Base-by-base conservation (phyloP, 495 filamentous ascomycete genomes). In the Aspergillus asperescens region DNA sequence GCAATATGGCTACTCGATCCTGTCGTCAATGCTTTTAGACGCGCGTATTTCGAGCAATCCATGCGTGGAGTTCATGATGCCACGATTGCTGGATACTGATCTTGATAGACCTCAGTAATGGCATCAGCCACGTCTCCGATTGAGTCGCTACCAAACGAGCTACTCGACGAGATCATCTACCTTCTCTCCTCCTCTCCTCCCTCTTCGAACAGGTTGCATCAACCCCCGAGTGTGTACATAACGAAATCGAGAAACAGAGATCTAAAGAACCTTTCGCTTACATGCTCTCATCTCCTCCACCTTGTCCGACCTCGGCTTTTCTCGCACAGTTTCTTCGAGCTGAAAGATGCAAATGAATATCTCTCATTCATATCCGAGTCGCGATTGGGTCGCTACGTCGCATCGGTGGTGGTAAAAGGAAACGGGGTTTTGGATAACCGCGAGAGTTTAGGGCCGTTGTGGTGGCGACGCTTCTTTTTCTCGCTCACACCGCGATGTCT, bases 101-200 rank as follows among this genome's bases (percentile, higher is more conserved):
- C 10, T 44, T 48, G 16, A 20, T 23, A 51, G 44, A 23, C 19
- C 28, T 15, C 25, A 32, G 61, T 60, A 51, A 58, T 61, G 55
- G 18, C 45, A 7, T 59, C 62, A 24, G 25, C 59, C 15, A 40
- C 29, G 8, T 52, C 61, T 22, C 24, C 50, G 9, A 41, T 63
- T 5, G 56, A 64, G 38, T 25, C 12, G 4, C 63, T 75, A 8
- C 72, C 72, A 8, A 75, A 69, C 59, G 72, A 75, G 55, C 62
- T 75, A 48, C 57, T 73, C 39, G 65, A 73, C 47, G 60, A 66
- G 16, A 69, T 75, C 43, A 63, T 73, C 47, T 62, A 51, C 34
- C 54, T 60, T 39, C 54, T 74, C 29, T 48, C 48, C 13, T 52
- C 53, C 0, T 32, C 60, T 8, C 63, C 68, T 22, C 71, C 71